Evolutionary conservation across 2,329 filamentous ascomycete genomes (phyloP), one percentile per base, ranked within the genome.

Genomic region (Neonectria ditissima): DNA sequence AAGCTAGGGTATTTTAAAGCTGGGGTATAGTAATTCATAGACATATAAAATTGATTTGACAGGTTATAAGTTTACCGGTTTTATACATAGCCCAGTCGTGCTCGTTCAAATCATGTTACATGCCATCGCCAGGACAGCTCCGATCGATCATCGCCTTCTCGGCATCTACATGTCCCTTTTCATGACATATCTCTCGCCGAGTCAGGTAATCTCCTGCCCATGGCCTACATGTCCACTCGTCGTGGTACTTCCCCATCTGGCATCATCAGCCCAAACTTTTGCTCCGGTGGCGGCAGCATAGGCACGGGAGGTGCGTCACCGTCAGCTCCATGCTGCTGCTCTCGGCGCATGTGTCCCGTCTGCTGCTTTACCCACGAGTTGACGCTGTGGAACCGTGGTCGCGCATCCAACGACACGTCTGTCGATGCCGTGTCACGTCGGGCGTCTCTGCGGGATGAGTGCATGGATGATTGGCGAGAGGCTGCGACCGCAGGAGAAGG

Each of bases 281-380:
- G 82, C 76, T 85, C 83, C 0, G 78, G 78, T 0, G 83, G 78
- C 0, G 82, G 81, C 50, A 81, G 67, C 3, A 76, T 74, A 2
- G 81, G 80, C 28, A 83, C 77, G 0, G 80, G 79, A 3, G 82
- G 82, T 10, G 79, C 71, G 20, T 77, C 72, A 18, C 72, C 65
- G 8, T 67, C 71, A 26, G 70, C 71, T 14, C 59, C 69, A 65
- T 43, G 78, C 59, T 81, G 79, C 68, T 82, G 79, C 2, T 81
- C 82, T 26, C 83, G 80, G 69, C 82, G 82, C 30, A 88, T 74
- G 3, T 86, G 82, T 2, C 83, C 84, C 9, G 84, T 84, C 75
- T 91, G 89, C 72, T 91, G 87, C 67, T 84, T 84, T 2, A 91
- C 88, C 89, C 89, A 91, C 30, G 87, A 89, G 59, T 81, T 83